Evolutionary conservation across 306 rosid species (phyloP).

Genomic region (Arachis stenosperma): DNA sequence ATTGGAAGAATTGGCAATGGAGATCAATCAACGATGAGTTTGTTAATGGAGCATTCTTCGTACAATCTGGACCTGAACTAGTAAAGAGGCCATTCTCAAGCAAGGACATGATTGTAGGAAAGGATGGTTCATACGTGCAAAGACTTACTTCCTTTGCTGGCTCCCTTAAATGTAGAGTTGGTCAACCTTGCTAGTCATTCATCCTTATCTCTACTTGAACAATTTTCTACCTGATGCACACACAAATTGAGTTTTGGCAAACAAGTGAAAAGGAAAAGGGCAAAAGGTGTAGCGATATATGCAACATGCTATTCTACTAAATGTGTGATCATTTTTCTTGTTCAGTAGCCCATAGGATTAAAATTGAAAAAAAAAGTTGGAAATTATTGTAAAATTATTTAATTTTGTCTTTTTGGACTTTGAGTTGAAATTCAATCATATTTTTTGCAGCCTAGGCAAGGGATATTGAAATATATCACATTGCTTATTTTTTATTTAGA

Average conservation of each 20-base stretch:
- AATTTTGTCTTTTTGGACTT: no score
- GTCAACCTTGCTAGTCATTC: slow-evolving; percentile 51
- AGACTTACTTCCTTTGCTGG: slow-evolving; percentile 65
- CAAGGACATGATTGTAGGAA: slow-evolving; percentile 52
- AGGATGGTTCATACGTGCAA: slow-evolving; percentile 52
- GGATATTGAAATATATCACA: no score
- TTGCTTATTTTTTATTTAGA: no score
- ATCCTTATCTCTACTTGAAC: background rate
- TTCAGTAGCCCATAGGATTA: no score
- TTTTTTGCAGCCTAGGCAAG: no score
- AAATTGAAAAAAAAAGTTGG: no score
- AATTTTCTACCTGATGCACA: background rate
- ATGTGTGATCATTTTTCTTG: no score
- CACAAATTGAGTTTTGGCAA: slow-evolving; percentile 7
- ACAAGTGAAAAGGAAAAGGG: background rate
- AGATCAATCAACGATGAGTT: slow-evolving; percentile 68
- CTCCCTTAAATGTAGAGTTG: slow-evolving; percentile 44
- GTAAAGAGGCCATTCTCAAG: slow-evolving; percentile 37
- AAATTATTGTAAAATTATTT: no score
- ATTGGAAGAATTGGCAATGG: slow-evolving; percentile 76
- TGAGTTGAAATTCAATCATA: no score
- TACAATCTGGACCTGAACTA: slow-evolving; percentile 42
- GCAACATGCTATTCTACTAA: no score
- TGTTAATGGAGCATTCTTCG: slow-evolving; percentile 75
- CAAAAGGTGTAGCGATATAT: no score